Percentiles rank a stretch among this genome's conserved stretches.
These are phyloP conservation scores for Candida sphagnicola DNA, from an alignment of 805 yeast species.

Conservation along the genomic window DNA sequence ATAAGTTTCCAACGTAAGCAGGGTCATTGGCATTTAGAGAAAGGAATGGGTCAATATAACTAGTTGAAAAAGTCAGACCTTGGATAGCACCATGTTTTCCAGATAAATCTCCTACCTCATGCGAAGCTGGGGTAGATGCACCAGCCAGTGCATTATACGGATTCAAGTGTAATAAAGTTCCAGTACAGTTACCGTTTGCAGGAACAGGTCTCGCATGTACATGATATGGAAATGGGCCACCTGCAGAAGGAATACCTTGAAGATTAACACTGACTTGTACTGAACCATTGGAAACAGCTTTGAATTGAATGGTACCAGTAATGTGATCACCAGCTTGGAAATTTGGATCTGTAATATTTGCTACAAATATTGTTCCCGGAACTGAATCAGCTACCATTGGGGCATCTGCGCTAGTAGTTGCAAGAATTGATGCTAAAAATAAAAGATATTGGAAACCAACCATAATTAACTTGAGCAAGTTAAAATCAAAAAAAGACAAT, in stretches of 20 bases:
- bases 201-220: constrained; percentile 37
- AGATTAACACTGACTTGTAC: constrained; percentile 30
- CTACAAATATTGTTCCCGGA: constrained; percentile 21
- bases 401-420: constrained; percentile 11
- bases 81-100: constrained; percentile 35
- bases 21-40: constrained; percentile 25
- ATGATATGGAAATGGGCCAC: constrained; percentile 40
- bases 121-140: constrained; percentile 18
- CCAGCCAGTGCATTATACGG: constrained; percentile 32
- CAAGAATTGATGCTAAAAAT: background rate
- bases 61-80: constrained; percentile 20
- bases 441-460: background rate
- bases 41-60: constrained; percentile 26
- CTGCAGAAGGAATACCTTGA: constrained; percentile 26
- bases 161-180: constrained; percentile 32
- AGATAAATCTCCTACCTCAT: constrained; percentile 37
- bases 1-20: constrained; percentile 30
- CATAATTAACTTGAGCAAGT: constrained; percentile 3
- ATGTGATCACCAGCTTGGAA: constrained; percentile 12
- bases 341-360: constrained; percentile 16
- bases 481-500: background rate
- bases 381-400: constrained; percentile 29
- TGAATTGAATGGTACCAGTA: constrained; percentile 27
- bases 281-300: constrained; percentile 26
- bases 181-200: constrained; percentile 33